Conservation (phyloP, 495 filamentous ascomycete species). For the Cercophora samala region DNA sequence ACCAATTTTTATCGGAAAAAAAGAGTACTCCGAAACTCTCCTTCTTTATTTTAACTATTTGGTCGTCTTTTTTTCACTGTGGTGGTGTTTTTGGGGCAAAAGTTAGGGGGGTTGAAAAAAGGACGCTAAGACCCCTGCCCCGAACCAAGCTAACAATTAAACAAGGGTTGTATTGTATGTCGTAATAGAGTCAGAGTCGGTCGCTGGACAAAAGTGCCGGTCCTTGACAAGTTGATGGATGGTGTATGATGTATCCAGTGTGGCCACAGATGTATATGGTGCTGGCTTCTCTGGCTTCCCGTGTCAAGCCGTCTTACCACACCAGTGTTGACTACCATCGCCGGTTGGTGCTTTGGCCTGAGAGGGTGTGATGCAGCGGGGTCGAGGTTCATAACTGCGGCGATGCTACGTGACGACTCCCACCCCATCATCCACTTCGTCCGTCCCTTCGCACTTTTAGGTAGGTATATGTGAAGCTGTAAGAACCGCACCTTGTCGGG, state of each 20-base stretch:
- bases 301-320: constrained; percentile 6
- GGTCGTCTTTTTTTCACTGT: no score
- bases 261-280: background rate
- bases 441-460: background rate
- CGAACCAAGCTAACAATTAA: no score
- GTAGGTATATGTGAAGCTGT: background rate
- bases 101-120: no score
- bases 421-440: background rate
- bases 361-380: constrained; percentile 18
- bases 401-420: constrained; percentile 8
- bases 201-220: background rate
- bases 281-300: background rate
- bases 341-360: constrained; percentile 7
- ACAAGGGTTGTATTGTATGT: no score
- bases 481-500: constrained; percentile 3
- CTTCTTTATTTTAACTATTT: no score
- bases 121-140: no score
- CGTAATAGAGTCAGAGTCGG: background rate
- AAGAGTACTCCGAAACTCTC: no score
- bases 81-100: no score
- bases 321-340: background rate
- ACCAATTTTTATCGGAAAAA: no score
- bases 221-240: background rate
- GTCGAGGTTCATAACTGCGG: constrained; percentile 4
- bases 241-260: background rate